phyloP scores from a whole-genome alignment of 768 basidiomycete genomes.

The Clathrus columnatus region DNA sequence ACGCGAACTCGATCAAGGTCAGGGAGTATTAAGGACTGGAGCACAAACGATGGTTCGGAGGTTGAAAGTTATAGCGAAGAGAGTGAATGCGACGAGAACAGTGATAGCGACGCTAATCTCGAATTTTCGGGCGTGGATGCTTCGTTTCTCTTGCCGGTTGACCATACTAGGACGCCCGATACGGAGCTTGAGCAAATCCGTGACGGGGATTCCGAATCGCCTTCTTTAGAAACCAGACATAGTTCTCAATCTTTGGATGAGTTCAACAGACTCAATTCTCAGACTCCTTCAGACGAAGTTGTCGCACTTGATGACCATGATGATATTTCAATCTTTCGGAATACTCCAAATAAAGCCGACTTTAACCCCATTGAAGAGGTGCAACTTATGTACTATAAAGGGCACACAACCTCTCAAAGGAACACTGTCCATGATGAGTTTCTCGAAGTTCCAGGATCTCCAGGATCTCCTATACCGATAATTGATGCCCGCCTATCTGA shows the following conservation, averaged over 20 bases:
- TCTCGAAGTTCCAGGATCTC: not conserved
- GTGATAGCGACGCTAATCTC: conserved; percentile 16
- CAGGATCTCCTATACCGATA: not conserved
- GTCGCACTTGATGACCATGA: not conserved
- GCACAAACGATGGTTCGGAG: conserved; percentile 4
- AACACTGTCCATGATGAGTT: not conserved
- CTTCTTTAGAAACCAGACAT: not conserved
- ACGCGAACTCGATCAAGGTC: conserved; percentile 35
- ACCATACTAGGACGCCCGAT: not conserved
- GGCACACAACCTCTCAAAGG: no score
- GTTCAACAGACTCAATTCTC: not conserved
- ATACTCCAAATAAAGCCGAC: not conserved
- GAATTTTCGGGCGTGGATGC: not conserved
- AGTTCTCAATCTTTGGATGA: not conserved
- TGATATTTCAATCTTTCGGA: no score
- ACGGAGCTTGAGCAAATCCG: not conserved
- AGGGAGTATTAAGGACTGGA: conserved; percentile 30
- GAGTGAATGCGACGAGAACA: conserved; percentile 24
- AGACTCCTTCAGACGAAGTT: not conserved
- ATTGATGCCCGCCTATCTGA: not conserved
- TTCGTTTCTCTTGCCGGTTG: not conserved
- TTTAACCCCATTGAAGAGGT: not conserved
- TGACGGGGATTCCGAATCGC: not conserved
- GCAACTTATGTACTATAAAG: no score
- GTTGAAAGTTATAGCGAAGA: conserved; percentile 18